These are phyloP conservation scores for Lentinula lateritia DNA, from an alignment of 768 basidiomycete genomes.

Conservation along the genomic window DNA sequence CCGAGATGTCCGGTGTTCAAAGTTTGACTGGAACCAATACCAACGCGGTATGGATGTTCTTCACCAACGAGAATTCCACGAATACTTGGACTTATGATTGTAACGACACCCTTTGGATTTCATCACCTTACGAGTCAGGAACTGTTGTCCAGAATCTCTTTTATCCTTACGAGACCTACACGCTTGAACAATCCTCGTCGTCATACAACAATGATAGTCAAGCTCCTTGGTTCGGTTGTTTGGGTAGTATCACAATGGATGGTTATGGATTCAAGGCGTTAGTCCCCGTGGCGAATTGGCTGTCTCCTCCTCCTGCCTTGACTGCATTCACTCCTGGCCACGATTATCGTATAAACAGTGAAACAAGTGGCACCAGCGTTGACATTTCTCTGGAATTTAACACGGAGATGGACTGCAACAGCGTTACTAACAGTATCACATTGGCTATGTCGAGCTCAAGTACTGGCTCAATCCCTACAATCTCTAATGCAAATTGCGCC, in stretches of 20 bases:
- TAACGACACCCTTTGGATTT: constrained; percentile 58
- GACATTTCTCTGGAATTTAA: constrained; percentile 80
- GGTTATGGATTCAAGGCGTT: constrained; percentile 79
- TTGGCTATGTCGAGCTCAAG: constrained; percentile 70
- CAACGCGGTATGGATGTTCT: constrained; percentile 80
- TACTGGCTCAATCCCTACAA: constrained; percentile 44
- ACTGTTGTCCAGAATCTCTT: constrained; percentile 70
- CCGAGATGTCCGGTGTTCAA: constrained; percentile 54
- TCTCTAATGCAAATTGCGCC: constrained; percentile 46
- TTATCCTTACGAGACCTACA: constrained; percentile 75
- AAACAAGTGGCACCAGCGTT: constrained; percentile 51
- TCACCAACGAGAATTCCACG: constrained; percentile 80
- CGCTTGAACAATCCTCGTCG: constrained; percentile 57
- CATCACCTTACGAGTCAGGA: constrained; percentile 67
- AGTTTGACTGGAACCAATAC: constrained; percentile 52
- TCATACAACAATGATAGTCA: constrained; percentile 53
- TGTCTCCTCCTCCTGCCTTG: constrained; percentile 64
- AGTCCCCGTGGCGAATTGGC: constrained; percentile 66
- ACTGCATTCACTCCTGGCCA: constrained; percentile 85
- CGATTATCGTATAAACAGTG: constrained; percentile 62
- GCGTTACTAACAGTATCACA: constrained; percentile 56
- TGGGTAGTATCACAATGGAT: constrained; percentile 58
- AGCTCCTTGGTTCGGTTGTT: constrained; percentile 72
- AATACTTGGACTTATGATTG: constrained; percentile 63
- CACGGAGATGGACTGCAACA: constrained; percentile 66